Evolutionary conservation across 345 rosid genomes (phyloP), one percentile per base, ranked within the genome.

Genomic region (Litchi chinensis): DNA sequence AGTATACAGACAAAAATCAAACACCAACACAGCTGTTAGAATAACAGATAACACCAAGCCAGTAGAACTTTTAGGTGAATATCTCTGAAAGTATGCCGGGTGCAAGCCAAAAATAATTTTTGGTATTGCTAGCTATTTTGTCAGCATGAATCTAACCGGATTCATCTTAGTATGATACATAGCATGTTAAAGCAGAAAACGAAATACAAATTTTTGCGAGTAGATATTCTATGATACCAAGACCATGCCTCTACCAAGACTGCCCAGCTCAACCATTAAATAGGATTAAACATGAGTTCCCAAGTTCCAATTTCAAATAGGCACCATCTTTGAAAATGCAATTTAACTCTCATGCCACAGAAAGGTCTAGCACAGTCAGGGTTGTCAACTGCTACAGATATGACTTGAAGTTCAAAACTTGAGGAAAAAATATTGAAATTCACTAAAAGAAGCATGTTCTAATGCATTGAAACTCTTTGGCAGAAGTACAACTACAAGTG

Each of bases 401-500:
- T 15, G 18, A 54, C 26, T 54, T 71, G 28, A 37, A 18, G 48
- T 54, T 73, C 66, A 59, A 57, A 21, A 21, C 28, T 39, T 26
- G 16, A 57, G 10, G 59, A 37, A n/a, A 73, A 21, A 11, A 39
- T 6, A 54, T 60, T n/a, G 28, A 60, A 60, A 60, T 75, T 28
- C 46, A 64, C 22, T 16, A 40, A 75, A 21, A 62, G 59, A 75
- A 10, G 37, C 12, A 16, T 15, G 37, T 9, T 65, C 26, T 19
- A 64, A 13, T 28, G 18, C n/a, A 6, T 18, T 26, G 12, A 65
- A 75, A 72, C 28, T 65, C 44, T n/a, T 62, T 18, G 18, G 40
- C 76, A n/a, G 19, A 40, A 60, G 41, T 60, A 22, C 76, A 39
- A 60, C n/a, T 60, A 22, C 76, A 60, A 60, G 68, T 13, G 39